Conservation (phyloP, 345 rosid species). For the Zanthoxylum bungeanum region DNA sequence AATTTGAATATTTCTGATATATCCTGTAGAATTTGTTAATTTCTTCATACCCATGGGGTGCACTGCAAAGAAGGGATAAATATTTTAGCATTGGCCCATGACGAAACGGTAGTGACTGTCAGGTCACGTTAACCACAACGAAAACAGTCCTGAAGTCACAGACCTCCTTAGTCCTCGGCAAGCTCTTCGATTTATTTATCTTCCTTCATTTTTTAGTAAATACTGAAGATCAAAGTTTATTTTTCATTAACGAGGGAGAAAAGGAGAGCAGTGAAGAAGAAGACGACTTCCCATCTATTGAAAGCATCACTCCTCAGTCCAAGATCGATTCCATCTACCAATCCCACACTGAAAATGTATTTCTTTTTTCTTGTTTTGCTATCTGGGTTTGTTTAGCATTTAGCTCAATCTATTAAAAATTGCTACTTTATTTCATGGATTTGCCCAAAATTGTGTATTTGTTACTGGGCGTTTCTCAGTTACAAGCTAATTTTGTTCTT, state of each 20-base stretch:
- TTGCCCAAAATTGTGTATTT: background rate
- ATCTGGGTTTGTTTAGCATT: background rate
- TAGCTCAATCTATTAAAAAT: background rate
- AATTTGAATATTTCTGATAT: too few relatives aligned
- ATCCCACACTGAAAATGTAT: slow-evolving; percentile 86
- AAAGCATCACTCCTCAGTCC: slow-evolving; percentile 82
- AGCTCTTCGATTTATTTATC: too few relatives aligned
- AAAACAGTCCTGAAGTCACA: too few relatives aligned
- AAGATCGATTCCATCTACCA: slow-evolving; percentile 82
- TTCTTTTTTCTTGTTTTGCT: background rate
- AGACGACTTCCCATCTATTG: slow-evolving; percentile 84
- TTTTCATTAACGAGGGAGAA: background rate
- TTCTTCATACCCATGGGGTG: too few relatives aligned
- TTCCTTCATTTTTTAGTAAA: too few relatives aligned
- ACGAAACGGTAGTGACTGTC: too few relatives aligned
- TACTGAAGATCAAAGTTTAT: background rate
- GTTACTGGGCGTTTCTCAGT: background rate
- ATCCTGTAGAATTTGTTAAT: too few relatives aligned
- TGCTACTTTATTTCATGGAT: background rate
- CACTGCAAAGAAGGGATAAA: too few relatives aligned
- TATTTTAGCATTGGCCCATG: too few relatives aligned
- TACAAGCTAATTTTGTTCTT: background rate
- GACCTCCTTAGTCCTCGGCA: too few relatives aligned
- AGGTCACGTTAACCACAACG: too few relatives aligned
- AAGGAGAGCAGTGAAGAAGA: slow-evolving; percentile 99